phyloP scores from a whole-genome alignment of 1,139 yeast genomes.

The Hanseniaspora uvarum region DNA sequence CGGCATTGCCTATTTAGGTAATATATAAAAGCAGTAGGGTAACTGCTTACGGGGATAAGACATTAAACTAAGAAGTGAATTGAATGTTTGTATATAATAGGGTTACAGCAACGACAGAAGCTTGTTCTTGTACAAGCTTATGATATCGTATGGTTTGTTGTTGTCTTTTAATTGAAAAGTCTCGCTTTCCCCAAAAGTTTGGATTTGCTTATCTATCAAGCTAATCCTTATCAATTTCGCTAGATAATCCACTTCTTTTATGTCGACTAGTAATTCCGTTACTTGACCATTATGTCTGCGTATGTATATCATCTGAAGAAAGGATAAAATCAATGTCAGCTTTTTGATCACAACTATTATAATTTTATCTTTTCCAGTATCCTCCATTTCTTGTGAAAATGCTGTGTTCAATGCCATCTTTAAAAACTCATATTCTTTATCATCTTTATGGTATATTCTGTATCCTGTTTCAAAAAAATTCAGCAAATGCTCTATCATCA shows the following conservation, averaged over 20 bases:
- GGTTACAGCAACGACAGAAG: neutral
- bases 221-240: neutral
- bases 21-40: neutral
- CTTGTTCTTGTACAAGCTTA: neutral
- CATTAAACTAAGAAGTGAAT: neutral
- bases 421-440: neutral
- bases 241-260: neutral
- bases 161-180: neutral
- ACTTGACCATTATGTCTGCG: neutral
- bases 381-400: neutral
- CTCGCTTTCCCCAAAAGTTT: neutral
- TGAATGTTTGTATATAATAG: neutral
- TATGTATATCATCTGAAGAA: neutral
- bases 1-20: neutral
- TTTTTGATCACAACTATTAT: neutral
- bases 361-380: neutral
- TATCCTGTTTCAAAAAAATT: constrained; percentile 8
- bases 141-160: neutral
- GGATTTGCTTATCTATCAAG: neutral
- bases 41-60: neutral
- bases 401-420: constrained; percentile 7
- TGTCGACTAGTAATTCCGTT: neutral
- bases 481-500: constrained; percentile 10
- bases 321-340: neutral
- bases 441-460: neutral